Percentiles rank a stretch among this genome's conserved stretches.
These are phyloP conservation scores for Wallacemonas sp. DNA, from an alignment of 208 protist species.

Conservation along the genomic window DNA sequence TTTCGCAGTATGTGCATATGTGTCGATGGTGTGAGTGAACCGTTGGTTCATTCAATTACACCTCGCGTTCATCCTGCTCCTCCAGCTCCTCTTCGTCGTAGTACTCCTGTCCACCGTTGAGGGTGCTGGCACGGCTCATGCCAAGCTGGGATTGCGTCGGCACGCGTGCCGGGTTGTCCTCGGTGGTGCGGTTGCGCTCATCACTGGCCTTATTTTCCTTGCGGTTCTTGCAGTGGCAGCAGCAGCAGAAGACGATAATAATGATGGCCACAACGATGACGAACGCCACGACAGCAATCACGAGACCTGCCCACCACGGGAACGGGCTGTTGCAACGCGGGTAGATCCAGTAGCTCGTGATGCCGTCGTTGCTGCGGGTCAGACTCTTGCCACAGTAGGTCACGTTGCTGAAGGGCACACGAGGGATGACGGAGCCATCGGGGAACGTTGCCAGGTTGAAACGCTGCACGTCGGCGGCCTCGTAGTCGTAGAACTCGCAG, in stretches of 20 bases:
- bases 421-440: slow-evolving; percentile 44
- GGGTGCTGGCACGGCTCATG: slow-evolving; percentile 30
- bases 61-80: slow-evolving; percentile 6
- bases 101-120: slow-evolving; percentile 2
- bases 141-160: slow-evolving; percentile 62
- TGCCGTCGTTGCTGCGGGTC: slow-evolving; percentile 25
- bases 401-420: background rate
- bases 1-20: too few relatives aligned
- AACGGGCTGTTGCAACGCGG: slow-evolving; percentile 41
- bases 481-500: slow-evolving; percentile 66
- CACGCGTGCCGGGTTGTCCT: slow-evolving; percentile 51
- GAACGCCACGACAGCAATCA: slow-evolving; percentile 41
- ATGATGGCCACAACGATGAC: slow-evolving; percentile 38
- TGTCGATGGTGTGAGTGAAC: too few relatives aligned
- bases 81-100: slow-evolving; percentile 24
- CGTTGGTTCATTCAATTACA: background rate
- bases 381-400: slow-evolving; percentile 35
- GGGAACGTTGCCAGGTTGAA: slow-evolving; percentile 55
- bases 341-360: slow-evolving; percentile 35
- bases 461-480: slow-evolving; percentile 29
- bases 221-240: slow-evolving; percentile 31
- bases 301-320: slow-evolving; percentile 57
- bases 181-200: slow-evolving; percentile 31
- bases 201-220: slow-evolving; percentile 27
- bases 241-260: slow-evolving; percentile 48